Base-by-base conservation (phyloP, 164 flowering plant genomes). In the Nymphaea thermarum region DNA sequence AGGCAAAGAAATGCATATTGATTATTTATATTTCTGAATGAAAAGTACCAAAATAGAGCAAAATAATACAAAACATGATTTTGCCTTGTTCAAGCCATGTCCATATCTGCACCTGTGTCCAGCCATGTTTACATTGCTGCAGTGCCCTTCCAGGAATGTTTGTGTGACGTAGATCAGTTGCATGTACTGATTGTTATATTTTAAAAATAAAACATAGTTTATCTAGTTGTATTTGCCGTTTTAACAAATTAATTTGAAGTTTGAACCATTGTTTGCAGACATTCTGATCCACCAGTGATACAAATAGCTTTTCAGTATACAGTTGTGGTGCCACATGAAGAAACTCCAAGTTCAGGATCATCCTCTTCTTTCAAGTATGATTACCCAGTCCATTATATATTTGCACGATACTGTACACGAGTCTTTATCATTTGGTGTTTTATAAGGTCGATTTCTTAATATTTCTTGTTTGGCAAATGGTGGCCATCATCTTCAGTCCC, bases 261-360 rank as follows among this genome's bases (percentile, higher is more conserved):
- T 47, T 47, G 55, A 6, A 47, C 7, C 12, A 47, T 47, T 42
- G 74, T 75, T 80, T 79, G 80, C 83, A 89, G 98, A 68, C 86
- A 87, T 68, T 70, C 85, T 61, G 98, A 89, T 47, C 86, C 82
- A 70, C 98, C 98, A 60, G 81, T 84, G 68, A 17, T 93, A 70
- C 98, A 93, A 77, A 82, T 93, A 70, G 98, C 98, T 53, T 93
- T 91, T 76, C 97, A 91, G 67, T 91, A 93, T 71, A 80, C 94
- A 53, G 91, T 93, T 70, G 79, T 91, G 78, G 90, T 89, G 71
- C 98, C 96, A 11, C 91, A 86, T 41, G 87, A 86, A 65, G 89
- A 85, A 63, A 84, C 76, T 62, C 77, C 87, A 63, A 77, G 43
- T 64, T 72, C 87, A 3, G 78, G 74, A 66, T 45, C 62, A 66